Percentiles rank a stretch among this genome's conserved stretches.
Evolutionary conservation across 345 rosid species (phyloP).

Genomic region (Citrus medica): DNA sequence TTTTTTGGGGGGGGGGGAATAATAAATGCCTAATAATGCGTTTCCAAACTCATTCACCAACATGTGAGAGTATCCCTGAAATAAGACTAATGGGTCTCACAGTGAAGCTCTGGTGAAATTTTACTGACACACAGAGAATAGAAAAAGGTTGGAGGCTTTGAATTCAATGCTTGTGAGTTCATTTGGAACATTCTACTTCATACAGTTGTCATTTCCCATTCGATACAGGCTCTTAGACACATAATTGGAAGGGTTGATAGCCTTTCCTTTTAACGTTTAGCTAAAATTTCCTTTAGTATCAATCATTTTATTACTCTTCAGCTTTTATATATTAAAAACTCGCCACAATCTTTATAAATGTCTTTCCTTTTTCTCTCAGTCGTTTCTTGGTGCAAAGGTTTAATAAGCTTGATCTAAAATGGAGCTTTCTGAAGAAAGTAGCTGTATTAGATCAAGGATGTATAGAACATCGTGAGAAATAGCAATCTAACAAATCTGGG

Average conservation of each 20-base stretch:
- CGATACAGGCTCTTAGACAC: not conserved
- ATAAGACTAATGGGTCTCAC: not conserved
- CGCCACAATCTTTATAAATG: not conserved
- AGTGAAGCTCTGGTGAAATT: not conserved
- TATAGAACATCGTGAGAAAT: not conserved
- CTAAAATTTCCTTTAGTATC: not conserved
- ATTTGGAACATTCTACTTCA: not conserved
- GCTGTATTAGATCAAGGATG: not conserved
- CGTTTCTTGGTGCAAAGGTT: slow-evolving; percentile 20
- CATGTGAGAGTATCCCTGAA: not conserved
- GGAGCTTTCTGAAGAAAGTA: not conserved
- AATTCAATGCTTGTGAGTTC: not conserved
- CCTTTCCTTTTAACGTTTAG: not conserved
- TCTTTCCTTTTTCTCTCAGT: slow-evolving; percentile 12
- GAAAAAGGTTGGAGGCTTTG: too few species aligned
- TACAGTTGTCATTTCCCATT: not conserved
- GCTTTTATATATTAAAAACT: not conserved
- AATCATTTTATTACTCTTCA: not conserved
- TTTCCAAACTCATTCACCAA: not conserved
- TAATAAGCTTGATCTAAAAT: not conserved
- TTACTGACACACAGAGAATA: not conserved
- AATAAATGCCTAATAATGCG: not conserved
- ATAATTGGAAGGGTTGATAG: not conserved
- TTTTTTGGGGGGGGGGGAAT: not conserved
- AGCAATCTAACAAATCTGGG: not conserved